Evolutionary conservation across 306 rosid genomes (phyloP).

Genomic region (Cicer chorassanicum): DNA sequence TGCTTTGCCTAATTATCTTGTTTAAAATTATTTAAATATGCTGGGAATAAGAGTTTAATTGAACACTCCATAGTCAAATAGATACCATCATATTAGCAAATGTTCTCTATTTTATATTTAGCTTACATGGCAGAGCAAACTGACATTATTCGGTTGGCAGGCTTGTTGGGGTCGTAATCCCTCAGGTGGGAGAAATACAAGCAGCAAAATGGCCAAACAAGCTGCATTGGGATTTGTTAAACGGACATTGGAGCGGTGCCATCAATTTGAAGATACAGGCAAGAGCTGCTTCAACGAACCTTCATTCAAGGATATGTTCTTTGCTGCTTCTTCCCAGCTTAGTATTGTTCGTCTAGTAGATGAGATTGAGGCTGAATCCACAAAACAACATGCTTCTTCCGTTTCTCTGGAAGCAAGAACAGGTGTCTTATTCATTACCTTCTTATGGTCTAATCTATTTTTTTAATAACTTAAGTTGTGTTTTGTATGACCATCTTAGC

Average conservation of each 20-base stretch:
- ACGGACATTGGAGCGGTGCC: slow-evolving; percentile 76
- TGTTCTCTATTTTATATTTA: slow-evolving; percentile 34
- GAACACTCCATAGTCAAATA: slow-evolving; percentile 30
- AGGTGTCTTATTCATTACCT: slow-evolving; percentile 50
- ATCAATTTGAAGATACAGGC: slow-evolving; percentile 74
- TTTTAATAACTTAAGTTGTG: slow-evolving; percentile 17
- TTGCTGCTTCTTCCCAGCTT: slow-evolving; percentile 57
- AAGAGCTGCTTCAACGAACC: slow-evolving; percentile 87
- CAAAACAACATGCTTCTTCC: slow-evolving; percentile 57
- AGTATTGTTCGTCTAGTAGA: slow-evolving; percentile 52
- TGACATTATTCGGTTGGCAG: slow-evolving; percentile 58
- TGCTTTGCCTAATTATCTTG: slow-evolving; percentile 30
- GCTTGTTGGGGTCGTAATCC: slow-evolving; percentile 68
- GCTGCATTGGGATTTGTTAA: slow-evolving; percentile 79
- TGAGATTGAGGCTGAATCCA: slow-evolving; percentile 60
- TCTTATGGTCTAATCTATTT: slow-evolving; percentile 21
- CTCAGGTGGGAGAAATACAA: slow-evolving; percentile 74
- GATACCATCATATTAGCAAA: slow-evolving; percentile 41
- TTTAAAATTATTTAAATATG: slow-evolving; percentile 27
- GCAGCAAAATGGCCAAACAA: slow-evolving; percentile 80
- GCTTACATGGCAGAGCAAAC: slow-evolving; percentile 41
- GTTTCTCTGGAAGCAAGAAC: slow-evolving; percentile 65
- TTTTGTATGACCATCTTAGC: slow-evolving; percentile 35
- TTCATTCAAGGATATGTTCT: slow-evolving; percentile 62
- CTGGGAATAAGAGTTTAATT: slow-evolving; percentile 38